Percentiles rank a stretch among this genome's conserved stretches.
Conservation (phyloP, 345 rosid genomes). For the Brassica carinata region DNA sequence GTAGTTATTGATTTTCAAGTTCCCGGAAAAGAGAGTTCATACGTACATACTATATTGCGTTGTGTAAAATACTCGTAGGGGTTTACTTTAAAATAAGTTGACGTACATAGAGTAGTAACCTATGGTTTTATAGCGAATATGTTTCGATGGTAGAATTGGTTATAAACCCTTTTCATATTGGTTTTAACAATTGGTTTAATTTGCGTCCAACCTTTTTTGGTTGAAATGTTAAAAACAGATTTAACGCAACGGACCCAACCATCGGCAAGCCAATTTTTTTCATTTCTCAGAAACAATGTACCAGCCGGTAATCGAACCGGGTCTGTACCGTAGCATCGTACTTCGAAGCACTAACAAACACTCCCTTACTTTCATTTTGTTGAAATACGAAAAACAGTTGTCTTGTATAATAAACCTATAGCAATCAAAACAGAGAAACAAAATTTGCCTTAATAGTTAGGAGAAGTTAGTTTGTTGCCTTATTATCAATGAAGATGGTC, state of each 20-base stretch:
- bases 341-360: too few relatives aligned
- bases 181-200: too few relatives aligned
- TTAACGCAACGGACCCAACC: too few relatives aligned
- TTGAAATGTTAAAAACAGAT: too few relatives aligned
- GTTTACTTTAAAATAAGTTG: background rate
- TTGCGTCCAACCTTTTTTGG: too few relatives aligned
- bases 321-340: too few relatives aligned
- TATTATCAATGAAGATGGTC: slow-evolving; percentile 4
- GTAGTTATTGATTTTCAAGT: slow-evolving; percentile 16
- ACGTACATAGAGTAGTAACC: background rate
- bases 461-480: slow-evolving; percentile 9
- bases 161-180: too few relatives aligned
- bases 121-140: background rate
- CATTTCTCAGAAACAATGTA: too few relatives aligned
- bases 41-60: background rate
- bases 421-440: background rate
- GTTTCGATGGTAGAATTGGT: background rate
- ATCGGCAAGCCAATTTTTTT: too few relatives aligned
- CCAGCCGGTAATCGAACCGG: too few relatives aligned
- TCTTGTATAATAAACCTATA: background rate
- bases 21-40: background rate
- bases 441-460: background rate
- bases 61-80: slow-evolving; percentile 9
- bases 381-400: background rate
- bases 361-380: background rate